A percentile compares a stretch with the other conserved stretches of the same genome.
Conservation (phyloP, 495 filamentous ascomycete species). For the Viridothelium virens region DNA sequence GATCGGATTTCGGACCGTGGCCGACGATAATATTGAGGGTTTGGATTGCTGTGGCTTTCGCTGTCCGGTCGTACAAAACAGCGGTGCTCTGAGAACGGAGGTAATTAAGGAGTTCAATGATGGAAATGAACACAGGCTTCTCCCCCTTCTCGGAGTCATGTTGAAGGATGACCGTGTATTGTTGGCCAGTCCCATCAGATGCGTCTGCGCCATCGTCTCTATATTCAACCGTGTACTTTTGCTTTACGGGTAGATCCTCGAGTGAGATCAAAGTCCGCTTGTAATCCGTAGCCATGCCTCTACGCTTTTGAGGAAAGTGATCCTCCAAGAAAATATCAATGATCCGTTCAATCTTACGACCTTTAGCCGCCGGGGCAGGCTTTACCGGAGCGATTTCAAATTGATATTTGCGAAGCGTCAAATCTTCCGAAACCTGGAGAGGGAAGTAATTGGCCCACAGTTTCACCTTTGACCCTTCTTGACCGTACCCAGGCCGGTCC, state of each 20-base stretch:
- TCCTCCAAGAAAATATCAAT: conserved; percentile 19
- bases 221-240: conserved; percentile 9
- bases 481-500: conserved; percentile 41
- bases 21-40: conserved; percentile 48
- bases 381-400: conserved; percentile 20
- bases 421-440: conserved; percentile 20
- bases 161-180: neutral
- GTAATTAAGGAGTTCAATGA: conserved; percentile 32
- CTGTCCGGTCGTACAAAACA: conserved; percentile 22
- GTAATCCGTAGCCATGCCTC: conserved; percentile 21
- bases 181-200: neutral
- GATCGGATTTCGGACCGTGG: conserved; percentile 32
- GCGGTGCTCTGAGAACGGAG: conserved; percentile 23
- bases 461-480: conserved; percentile 30
- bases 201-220: neutral
- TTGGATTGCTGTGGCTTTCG: conserved; percentile 34
- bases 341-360: conserved; percentile 16
- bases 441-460: conserved; percentile 45
- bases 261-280: neutral
- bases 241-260: neutral
- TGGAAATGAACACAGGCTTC: conserved; percentile 20
- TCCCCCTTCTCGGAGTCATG: conserved; percentile 19
- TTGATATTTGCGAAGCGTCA: conserved; percentile 27
- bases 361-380: conserved; percentile 7
- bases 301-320: conserved; percentile 19